Conservation (phyloP, 2,329 filamentous ascomycete genomes). For the Microcyclospora pomicola region DNA sequence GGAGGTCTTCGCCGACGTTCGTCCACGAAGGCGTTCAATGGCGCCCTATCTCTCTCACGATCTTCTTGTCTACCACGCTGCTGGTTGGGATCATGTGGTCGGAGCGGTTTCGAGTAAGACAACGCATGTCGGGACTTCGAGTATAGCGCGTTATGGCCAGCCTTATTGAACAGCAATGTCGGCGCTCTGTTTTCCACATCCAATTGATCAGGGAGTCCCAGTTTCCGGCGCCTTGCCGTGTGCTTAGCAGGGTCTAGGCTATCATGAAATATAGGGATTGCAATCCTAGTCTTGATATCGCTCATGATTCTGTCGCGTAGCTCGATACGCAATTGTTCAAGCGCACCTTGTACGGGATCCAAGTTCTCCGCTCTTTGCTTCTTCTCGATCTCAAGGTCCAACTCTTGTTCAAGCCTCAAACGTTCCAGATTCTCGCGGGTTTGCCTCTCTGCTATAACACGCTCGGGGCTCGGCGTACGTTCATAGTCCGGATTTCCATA, state of each 20-base stretch:
- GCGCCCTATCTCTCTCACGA: conserved; percentile 16
- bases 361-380: conserved; percentile 72
- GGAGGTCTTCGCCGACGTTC: conserved; percentile 47
- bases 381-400: conserved; percentile 82
- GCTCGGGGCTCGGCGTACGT: conserved; percentile 38
- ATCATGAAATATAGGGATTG: conserved; percentile 63
- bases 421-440: conserved; percentile 54
- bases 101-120: conserved; percentile 25
- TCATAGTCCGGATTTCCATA: conserved; percentile 53
- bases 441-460: conserved; percentile 34
- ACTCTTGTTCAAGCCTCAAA: conserved; percentile 57
- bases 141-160: conserved; percentile 48
- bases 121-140: conserved; percentile 29
- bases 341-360: conserved; percentile 76
- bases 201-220: conserved; percentile 59
- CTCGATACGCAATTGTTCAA: conserved; percentile 65
- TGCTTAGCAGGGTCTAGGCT: conserved; percentile 75
- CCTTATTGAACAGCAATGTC: conserved; percentile 29
- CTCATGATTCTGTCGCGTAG: conserved; percentile 75
- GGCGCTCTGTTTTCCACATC: conserved; percentile 43
- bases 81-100: conserved; percentile 31
- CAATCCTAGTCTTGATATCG: conserved; percentile 79
- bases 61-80: conserved; percentile 25
- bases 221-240: conserved; percentile 59
- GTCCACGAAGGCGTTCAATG: conserved; percentile 35